These are phyloP conservation scores for Paraphoma sp. DNA, from an alignment of 2,329 filamentous ascomycete species.

Conservation along the genomic window DNA sequence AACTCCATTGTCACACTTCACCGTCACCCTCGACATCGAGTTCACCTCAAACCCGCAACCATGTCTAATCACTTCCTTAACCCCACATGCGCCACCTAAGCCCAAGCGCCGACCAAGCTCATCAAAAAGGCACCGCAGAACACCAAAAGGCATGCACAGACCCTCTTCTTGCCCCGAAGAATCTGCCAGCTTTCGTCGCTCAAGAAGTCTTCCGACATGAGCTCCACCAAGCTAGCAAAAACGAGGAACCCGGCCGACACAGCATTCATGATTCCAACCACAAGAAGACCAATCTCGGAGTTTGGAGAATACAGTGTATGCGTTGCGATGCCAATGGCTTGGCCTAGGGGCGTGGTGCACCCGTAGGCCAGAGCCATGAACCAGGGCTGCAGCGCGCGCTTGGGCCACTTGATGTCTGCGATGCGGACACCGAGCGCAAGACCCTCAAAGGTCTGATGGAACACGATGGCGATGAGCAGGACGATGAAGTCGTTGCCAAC, in stretches of 20 bases:
- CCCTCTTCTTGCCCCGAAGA: constrained; percentile 66
- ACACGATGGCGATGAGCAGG: constrained; percentile 66
- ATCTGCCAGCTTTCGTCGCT: constrained; percentile 75
- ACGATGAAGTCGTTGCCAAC: constrained; percentile 62
- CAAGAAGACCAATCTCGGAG: constrained; percentile 76
- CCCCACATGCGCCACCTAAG: constrained; percentile 48
- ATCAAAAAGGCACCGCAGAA: constrained; percentile 70
- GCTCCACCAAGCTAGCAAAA: constrained; percentile 83
- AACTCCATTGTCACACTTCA: too few relatives aligned
- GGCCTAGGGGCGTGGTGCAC: constrained; percentile 75
- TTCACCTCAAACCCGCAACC: too few relatives aligned
- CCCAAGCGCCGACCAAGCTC: constrained; percentile 76
- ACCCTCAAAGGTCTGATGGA: constrained; percentile 84
- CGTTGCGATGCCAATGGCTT: constrained; percentile 79
- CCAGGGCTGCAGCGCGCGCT: constrained; percentile 56
- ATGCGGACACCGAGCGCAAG: constrained; percentile 86
- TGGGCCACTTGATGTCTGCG: constrained; percentile 69
- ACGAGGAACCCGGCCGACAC: constrained; percentile 80
- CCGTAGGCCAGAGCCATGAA: constrained; percentile 81
- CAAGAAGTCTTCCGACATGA: constrained; percentile 84
- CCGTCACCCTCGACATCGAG: too few relatives aligned
- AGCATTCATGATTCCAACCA: constrained; percentile 88
- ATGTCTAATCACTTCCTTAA: too few relatives aligned
- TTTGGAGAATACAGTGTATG: constrained; percentile 82
- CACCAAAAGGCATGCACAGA: constrained; percentile 69